Conservation (phyloP, 768 basidiomycete species). For the Daedaleopsis sinensis region DNA sequence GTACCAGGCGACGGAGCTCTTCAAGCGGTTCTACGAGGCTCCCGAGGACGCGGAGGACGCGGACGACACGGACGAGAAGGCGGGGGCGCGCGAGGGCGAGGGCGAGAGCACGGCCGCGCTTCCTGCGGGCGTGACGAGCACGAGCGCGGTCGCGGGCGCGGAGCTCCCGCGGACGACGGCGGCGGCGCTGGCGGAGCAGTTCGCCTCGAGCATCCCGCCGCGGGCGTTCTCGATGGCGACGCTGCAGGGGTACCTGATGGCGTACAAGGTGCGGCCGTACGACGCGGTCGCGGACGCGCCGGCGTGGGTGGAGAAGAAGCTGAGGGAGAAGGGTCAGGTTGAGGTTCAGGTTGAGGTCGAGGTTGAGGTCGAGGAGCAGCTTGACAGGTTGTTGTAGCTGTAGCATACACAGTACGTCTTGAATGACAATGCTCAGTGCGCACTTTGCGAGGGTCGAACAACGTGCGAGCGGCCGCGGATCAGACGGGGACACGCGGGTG, state of each 20-base stretch:
- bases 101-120: neutral
- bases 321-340: neutral
- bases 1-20: slow-evolving; percentile 36
- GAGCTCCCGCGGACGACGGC: slow-evolving; percentile 42
- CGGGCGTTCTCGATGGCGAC: slow-evolving; percentile 52
- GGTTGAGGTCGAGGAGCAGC: too few relatives aligned
- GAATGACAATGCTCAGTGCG: too few relatives aligned
- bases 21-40: slow-evolving; percentile 32
- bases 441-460: too few relatives aligned
- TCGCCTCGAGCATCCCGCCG: slow-evolving; percentile 53
- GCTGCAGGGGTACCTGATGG: neutral
- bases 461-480: too few relatives aligned
- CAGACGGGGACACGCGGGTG: too few relatives aligned
- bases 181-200: slow-evolving; percentile 52
- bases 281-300: slow-evolving; percentile 42
- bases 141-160: neutral
- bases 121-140: too few relatives aligned
- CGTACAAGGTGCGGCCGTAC: slow-evolving; percentile 53
- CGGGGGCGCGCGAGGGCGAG: neutral
- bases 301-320: slow-evolving; percentile 17
- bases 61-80: slow-evolving; percentile 1
- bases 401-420: too few relatives aligned
- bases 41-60: neutral
- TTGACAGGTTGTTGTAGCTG: too few relatives aligned
- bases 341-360: too few relatives aligned